Conservation (phyloP, 2,329 filamentous ascomycete genomes). For the Penicillium polonicum region DNA sequence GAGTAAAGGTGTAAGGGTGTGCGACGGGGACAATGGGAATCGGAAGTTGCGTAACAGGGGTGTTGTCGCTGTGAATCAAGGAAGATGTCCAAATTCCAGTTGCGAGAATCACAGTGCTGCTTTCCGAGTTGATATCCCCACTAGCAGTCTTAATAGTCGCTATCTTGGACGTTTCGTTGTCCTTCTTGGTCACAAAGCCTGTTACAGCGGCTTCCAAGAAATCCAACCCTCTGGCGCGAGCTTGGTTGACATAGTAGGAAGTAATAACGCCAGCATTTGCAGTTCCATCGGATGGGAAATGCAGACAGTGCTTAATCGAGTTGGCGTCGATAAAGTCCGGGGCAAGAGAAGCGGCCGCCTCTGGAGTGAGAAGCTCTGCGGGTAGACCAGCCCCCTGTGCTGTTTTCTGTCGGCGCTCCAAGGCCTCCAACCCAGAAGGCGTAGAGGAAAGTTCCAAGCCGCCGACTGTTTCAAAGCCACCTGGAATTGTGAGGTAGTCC, state of each 20-base stretch:
- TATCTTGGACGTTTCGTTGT: neutral
- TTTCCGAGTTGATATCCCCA: conserved; percentile 19
- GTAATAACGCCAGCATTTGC: conserved; percentile 28
- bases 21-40: conserved; percentile 37
- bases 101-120: conserved; percentile 28
- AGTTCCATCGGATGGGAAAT: conserved; percentile 31
- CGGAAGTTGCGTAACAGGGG: conserved; percentile 18
- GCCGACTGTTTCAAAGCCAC: conserved; percentile 29
- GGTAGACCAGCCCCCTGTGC: conserved; percentile 26
- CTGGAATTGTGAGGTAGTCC: conserved; percentile 30
- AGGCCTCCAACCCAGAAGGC: conserved; percentile 16
- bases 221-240: conserved; percentile 19
- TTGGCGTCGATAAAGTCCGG: conserved; percentile 31
- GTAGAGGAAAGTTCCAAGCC: conserved; percentile 29
- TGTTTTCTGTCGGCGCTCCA: conserved; percentile 19
- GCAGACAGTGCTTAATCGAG: conserved; percentile 16
- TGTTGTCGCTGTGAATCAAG: conserved; percentile 7
- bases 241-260: conserved; percentile 26
- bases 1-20: conserved; percentile 38
- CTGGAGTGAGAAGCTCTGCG: conserved; percentile 26
- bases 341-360: conserved; percentile 24
- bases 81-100: conserved; percentile 34
- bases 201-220: conserved; percentile 26
- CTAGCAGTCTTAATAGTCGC: conserved; percentile 14
- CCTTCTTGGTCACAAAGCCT: neutral